These are phyloP conservation scores for Austroboletus olivaceoglutinosus DNA, from an alignment of 1,284 basidiomycete genomes.

Conservation along the genomic window DNA sequence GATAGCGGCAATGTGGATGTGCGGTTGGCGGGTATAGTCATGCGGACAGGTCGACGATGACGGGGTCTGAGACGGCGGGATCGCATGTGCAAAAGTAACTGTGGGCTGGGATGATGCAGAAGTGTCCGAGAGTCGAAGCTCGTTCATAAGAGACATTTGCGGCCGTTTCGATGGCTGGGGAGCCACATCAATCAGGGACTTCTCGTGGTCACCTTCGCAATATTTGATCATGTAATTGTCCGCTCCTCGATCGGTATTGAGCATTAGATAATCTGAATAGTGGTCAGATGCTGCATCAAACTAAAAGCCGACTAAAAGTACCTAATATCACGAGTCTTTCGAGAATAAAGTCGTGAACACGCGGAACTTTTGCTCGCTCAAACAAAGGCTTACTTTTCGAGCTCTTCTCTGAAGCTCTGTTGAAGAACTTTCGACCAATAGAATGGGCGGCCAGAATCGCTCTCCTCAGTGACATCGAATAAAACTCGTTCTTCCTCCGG, in stretches of 20 bases:
- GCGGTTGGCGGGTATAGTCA: constrained; percentile 51
- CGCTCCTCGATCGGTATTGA: constrained; percentile 80
- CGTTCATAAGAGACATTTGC: constrained; percentile 70
- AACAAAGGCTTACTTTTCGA: constrained; percentile 68
- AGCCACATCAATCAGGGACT: constrained; percentile 69
- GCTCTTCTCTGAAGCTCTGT: constrained; percentile 78
- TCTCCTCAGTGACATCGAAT: constrained; percentile 60
- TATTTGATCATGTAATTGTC: constrained; percentile 91
- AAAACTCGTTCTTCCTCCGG: constrained; percentile 67
- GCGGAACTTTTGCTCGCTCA: not conserved
- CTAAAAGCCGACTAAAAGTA: constrained; percentile 27
- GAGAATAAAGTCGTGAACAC: constrained; percentile 6
- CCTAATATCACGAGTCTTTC: constrained; percentile 77
- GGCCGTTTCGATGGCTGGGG: constrained; percentile 64
- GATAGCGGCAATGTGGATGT: constrained; percentile 86
- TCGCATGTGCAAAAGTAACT: constrained; percentile 38
- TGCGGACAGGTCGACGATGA: constrained; percentile 30
- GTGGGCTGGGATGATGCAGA: constrained; percentile 40
- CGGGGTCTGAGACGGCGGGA: constrained; percentile 33
- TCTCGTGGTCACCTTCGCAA: constrained; percentile 74
- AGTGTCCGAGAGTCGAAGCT: constrained; percentile 50
- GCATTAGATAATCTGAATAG: constrained; percentile 77
- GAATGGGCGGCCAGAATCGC: constrained; percentile 58
- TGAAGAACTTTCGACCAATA: constrained; percentile 79
- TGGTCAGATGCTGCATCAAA: constrained; percentile 1